A percentile compares a stretch with the other conserved stretches of the same genome.
These are phyloP conservation scores for Pulveroboletus sp. DNA, from an alignment of 768 basidiomycete species.

Conservation along the genomic window DNA sequence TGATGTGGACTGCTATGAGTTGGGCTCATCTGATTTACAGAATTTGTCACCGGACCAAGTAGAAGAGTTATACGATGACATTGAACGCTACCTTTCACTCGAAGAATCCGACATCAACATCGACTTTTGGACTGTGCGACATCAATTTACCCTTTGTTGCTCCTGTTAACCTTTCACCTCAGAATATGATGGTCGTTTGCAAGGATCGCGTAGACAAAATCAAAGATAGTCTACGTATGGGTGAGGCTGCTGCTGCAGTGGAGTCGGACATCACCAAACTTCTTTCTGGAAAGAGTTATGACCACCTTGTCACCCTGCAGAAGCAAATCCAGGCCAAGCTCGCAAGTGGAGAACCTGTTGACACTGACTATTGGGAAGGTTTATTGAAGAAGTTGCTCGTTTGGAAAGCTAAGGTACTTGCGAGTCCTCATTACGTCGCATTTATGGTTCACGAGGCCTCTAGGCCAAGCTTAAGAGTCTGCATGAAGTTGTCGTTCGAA, in stretches of 20 bases:
- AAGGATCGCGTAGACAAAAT: slow-evolving; percentile 83
- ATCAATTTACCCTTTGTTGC: neutral
- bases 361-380: slow-evolving; percentile 97
- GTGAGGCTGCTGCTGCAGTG: slow-evolving; percentile 70
- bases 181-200: slow-evolving; percentile 98
- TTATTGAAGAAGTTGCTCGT: slow-evolving; percentile 88
- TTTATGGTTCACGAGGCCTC: slow-evolving; percentile 6
- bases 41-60: slow-evolving; percentile 85
- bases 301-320: slow-evolving; percentile 80
- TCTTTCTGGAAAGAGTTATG: slow-evolving; percentile 80
- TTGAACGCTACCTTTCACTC: slow-evolving; percentile 83
- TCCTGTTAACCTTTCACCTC: slow-evolving; percentile 4
- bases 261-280: slow-evolving; percentile 80
- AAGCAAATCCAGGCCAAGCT: slow-evolving; percentile 85
- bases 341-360: slow-evolving; percentile 87
- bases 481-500: slow-evolving; percentile 95
- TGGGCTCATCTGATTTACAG: slow-evolving; percentile 37
- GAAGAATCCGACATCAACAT: slow-evolving; percentile 83
- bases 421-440: neutral
- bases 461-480: slow-evolving; percentile 88
- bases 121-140: slow-evolving; percentile 93
- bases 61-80: slow-evolving; percentile 91
- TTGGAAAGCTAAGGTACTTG: slow-evolving; percentile 88
- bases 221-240: slow-evolving; percentile 56
- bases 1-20: neutral